Evolutionary conservation across 2,329 filamentous ascomycete genomes (phyloP).

Genomic region (Pseudopyricularia cyperi): DNA sequence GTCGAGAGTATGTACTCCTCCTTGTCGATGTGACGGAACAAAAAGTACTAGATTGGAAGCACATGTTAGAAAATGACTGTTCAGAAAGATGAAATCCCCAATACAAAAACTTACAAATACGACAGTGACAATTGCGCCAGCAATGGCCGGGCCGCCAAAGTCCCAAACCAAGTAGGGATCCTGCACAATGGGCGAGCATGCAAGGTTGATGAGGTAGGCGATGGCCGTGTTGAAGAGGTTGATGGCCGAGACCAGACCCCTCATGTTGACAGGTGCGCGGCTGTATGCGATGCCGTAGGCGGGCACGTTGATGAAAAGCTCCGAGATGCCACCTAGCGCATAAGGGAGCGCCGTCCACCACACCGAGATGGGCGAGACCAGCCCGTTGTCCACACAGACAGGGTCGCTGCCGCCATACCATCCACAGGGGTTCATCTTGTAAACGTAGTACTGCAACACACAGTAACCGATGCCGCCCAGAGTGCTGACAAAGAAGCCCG

Average conservation of each 20-base stretch:
- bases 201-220: slow-evolving; percentile 24
- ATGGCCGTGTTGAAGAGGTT: slow-evolving; percentile 13
- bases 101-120: slow-evolving; percentile 16
- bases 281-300: slow-evolving; percentile 45
- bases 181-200: slow-evolving; percentile 28
- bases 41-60: slow-evolving; percentile 23
- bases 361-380: slow-evolving; percentile 30
- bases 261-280: slow-evolving; percentile 66
- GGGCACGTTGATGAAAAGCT: slow-evolving; percentile 37
- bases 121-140: slow-evolving; percentile 27
- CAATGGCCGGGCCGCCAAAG: slow-evolving; percentile 33
- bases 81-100: no score
- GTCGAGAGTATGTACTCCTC: slow-evolving; percentile 28
- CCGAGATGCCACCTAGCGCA: slow-evolving; percentile 34
- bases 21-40: slow-evolving; percentile 31
- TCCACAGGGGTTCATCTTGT: slow-evolving; percentile 27
- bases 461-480: slow-evolving; percentile 30
- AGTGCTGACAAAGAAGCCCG: slow-evolving; percentile 34
- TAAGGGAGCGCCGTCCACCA: slow-evolving; percentile 45
- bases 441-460: slow-evolving; percentile 26
- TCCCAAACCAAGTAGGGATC: slow-evolving; percentile 37
- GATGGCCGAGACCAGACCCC: slow-evolving; percentile 53
- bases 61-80: not conserved
- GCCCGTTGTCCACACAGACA: slow-evolving; percentile 12
- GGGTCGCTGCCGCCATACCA: slow-evolving; percentile 23